Conservation (phyloP, 176 grass and related monocot species). For the Avena eriantha region DNA sequence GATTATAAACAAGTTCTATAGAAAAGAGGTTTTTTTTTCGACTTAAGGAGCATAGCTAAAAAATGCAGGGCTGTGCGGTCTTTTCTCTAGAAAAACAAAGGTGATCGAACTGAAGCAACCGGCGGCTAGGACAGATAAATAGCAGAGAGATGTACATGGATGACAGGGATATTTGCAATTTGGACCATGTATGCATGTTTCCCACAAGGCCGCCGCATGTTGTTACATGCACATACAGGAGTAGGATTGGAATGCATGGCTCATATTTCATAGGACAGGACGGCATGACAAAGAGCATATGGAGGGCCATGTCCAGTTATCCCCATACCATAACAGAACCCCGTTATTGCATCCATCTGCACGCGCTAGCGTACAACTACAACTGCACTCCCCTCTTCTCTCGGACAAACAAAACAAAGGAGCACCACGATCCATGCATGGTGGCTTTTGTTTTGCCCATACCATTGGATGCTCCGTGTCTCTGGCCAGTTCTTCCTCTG, state of each 20-base stretch:
- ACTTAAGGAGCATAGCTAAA: too few relatives aligned
- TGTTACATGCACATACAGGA: background rate
- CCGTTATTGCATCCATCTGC: slow-evolving; percentile 32
- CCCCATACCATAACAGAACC: slow-evolving; percentile 38
- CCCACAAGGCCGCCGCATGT: background rate
- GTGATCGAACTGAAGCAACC: background rate
- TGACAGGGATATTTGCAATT: too few relatives aligned
- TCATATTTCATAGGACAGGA: slow-evolving; percentile 35
- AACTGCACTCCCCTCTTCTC: background rate
- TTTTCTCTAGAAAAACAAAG: background rate
- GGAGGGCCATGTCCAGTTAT: slow-evolving; percentile 33
- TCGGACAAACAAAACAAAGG: background rate
- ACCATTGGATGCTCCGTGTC: background rate
- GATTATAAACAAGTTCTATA: too few relatives aligned
- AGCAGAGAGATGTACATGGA: too few relatives aligned
- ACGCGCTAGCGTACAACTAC: too few relatives aligned
- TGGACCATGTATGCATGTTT: background rate
- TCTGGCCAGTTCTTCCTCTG: background rate
- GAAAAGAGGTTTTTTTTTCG: too few relatives aligned
- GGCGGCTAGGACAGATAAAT: background rate
- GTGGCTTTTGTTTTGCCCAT: background rate
- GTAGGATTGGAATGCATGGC: background rate
- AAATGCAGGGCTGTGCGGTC: too few relatives aligned
- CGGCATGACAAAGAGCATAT: slow-evolving; percentile 55
- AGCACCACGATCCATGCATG: background rate